Percentiles rank a stretch among this genome's conserved stretches.
Conservation (phyloP, 2,329 filamentous ascomycete genomes). For the Diaporthe vexans region DNA sequence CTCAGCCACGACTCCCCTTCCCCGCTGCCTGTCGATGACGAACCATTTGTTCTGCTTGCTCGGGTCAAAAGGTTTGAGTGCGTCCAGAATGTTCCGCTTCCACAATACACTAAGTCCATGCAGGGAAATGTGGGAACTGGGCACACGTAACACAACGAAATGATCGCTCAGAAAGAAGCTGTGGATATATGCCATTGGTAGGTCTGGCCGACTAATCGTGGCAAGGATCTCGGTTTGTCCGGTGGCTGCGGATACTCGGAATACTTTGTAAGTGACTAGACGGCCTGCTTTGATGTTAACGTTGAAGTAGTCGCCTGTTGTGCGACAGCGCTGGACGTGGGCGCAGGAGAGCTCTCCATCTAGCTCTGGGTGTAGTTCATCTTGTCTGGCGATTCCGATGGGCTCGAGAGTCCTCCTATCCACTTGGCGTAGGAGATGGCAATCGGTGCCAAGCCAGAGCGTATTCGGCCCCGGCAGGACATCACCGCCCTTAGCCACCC, state of each 20-base stretch:
- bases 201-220: conserved; percentile 65
- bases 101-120: conserved; percentile 73
- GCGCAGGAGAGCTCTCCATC: conserved; percentile 77
- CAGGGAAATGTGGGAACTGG: conserved; percentile 71
- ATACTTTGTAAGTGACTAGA: conserved; percentile 75
- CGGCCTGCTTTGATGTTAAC: conserved; percentile 80
- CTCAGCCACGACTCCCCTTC: conserved; percentile 75
- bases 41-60: conserved; percentile 76
- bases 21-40: conserved; percentile 76
- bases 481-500: neutral
- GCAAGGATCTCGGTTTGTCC: conserved; percentile 80
- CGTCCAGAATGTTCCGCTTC: conserved; percentile 76
- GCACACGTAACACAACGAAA: conserved; percentile 81
- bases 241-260: conserved; percentile 72
- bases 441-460: conserved; percentile 69
- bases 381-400: conserved; percentile 72
- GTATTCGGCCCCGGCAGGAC: conserved; percentile 50
- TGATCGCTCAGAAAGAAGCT: conserved; percentile 81
- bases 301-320: conserved; percentile 83
- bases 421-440: conserved; percentile 67
- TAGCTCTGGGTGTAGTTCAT: conserved; percentile 75
- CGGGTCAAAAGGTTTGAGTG: conserved; percentile 74
- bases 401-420: conserved; percentile 81
- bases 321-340: conserved; percentile 79
- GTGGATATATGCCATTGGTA: conserved; percentile 81